Percentiles rank a stretch among this genome's conserved stretches.
phyloP scores from a whole-genome alignment of 2,329 filamentous ascomycete genomes.

The Rutstroemia sp. region DNA sequence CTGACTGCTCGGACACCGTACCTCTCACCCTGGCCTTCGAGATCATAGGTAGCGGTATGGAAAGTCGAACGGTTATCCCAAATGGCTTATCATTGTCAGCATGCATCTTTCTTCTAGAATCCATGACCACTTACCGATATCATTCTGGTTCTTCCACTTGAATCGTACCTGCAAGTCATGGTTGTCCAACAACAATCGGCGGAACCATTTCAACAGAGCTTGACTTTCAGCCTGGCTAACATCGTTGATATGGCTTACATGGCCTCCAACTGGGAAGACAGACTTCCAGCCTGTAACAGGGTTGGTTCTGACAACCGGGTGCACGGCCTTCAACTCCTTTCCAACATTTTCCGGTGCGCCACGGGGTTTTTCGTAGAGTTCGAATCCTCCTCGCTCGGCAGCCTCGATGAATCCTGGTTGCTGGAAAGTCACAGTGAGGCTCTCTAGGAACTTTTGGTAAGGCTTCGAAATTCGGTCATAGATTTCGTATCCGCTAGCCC shows the following conservation, averaged over 20 bases:
- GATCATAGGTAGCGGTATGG: constrained; percentile 48
- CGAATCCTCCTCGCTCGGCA: constrained; percentile 38
- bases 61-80: constrained; percentile 51
- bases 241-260: constrained; percentile 44
- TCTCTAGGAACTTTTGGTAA: constrained; percentile 51
- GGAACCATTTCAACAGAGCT: constrained; percentile 44
- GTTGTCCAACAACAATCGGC: constrained; percentile 43
- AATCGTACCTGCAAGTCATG: constrained; percentile 47
- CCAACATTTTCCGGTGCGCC: constrained; percentile 46
- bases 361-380: constrained; percentile 37
- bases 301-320: constrained; percentile 50
- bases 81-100: constrained; percentile 32
- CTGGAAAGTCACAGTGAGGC: constrained; percentile 46
- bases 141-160: constrained; percentile 31
- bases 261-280: constrained; percentile 44
- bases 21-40: constrained; percentile 39
- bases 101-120: too few species aligned
- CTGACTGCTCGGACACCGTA: constrained; percentile 40
- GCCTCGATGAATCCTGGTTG: constrained; percentile 43
- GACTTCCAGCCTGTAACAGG: constrained; percentile 52
- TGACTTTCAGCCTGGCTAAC: constrained; percentile 41
- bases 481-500: constrained; percentile 60
- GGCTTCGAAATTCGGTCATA: constrained; percentile 55
- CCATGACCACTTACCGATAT: constrained; percentile 17
- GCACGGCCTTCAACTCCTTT: constrained; percentile 39